A percentile compares a stretch with the other conserved stretches of the same genome.
Conservation (phyloP, 2,329 filamentous ascomycete species). For the Zymoseptoria brevis region DNA sequence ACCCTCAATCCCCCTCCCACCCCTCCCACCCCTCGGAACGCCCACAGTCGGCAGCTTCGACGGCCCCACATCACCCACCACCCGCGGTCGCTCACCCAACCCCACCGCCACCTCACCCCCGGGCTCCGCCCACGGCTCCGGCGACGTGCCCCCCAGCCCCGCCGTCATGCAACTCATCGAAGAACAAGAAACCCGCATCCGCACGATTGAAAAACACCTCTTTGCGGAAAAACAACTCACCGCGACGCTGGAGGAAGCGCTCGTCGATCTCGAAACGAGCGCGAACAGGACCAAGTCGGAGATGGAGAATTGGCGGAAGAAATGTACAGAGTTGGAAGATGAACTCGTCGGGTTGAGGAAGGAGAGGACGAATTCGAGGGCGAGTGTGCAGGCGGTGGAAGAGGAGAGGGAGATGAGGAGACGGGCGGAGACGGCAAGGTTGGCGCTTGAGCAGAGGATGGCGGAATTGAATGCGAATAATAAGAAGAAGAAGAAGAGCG, state of each 20-base stretch:
- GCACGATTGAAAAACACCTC: constrained; percentile 93
- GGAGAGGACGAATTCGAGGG: constrained; percentile 49
- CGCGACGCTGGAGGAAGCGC: constrained; percentile 85
- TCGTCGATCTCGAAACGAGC: constrained; percentile 86
- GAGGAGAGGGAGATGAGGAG: constrained; percentile 90
- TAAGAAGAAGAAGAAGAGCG: constrained; percentile 84
- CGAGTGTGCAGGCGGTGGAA: constrained; percentile 80
- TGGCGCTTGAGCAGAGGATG: constrained; percentile 84
- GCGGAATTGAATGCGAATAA: constrained; percentile 69
- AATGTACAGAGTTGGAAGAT: constrained; percentile 64
- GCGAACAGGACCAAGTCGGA: constrained; percentile 88
- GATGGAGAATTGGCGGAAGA: constrained; percentile 83
- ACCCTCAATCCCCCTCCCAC: constrained; percentile 90
- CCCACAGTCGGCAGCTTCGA: constrained; percentile 32
- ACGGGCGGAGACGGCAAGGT: constrained; percentile 80
- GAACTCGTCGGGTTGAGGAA: constrained; percentile 59
- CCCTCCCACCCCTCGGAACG: constrained; percentile 57
- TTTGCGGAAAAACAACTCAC: constrained; percentile 95
- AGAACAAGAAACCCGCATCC: constrained; percentile 90
- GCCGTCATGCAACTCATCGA: constrained; percentile 74
- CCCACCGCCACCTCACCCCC: constrained; percentile 44
- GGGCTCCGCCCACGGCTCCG: constrained; percentile 63
- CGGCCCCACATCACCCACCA: constrained; percentile 37
- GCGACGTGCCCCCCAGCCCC: constrained; percentile 46
- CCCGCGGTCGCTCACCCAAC: constrained; percentile 59